Evolutionary conservation across 805 yeast species (phyloP).

Genomic region (Barnettozyma sucrosica): DNA sequence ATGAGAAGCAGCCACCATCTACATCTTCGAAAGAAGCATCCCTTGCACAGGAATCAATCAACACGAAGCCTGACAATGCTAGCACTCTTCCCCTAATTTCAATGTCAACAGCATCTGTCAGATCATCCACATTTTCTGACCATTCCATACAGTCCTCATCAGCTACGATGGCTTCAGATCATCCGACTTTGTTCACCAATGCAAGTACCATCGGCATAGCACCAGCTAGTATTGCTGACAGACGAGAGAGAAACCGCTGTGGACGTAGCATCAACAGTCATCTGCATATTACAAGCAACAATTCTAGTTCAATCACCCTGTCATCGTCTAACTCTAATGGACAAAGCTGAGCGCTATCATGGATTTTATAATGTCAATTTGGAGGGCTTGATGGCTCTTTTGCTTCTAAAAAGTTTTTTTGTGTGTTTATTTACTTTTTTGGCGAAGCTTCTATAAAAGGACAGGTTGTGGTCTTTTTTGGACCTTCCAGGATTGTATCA

Average conservation of each 20-base stretch:
- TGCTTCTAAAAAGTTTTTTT: background rate
- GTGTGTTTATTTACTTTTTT: background rate
- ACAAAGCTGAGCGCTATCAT: background rate
- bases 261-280: conserved; percentile 18
- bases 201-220: conserved; percentile 66
- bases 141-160: conserved; percentile 31
- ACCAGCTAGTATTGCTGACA: conserved; percentile 65
- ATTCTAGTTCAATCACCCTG: conserved; percentile 17
- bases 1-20: conserved; percentile 1
- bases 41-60: conserved; percentile 10
- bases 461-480: background rate
- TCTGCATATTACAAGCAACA: conserved; percentile 14
- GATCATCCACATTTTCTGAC: conserved; percentile 34
- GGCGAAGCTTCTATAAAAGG: background rate
- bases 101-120: conserved; percentile 30
- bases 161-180: conserved; percentile 30
- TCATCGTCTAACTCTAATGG: background rate
- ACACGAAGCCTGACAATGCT: conserved; percentile 21
- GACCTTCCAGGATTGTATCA: background rate
- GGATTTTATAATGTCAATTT: too few relatives aligned
- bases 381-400: too few relatives aligned
- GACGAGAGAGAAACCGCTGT: conserved; percentile 22
- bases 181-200: conserved; percentile 44
- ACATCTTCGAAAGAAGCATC: conserved; percentile 4
- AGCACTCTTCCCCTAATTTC: conserved; percentile 31